Base-by-base conservation (phyloP, 257 asterid genomes). In the Przewalskia tangutica region DNA sequence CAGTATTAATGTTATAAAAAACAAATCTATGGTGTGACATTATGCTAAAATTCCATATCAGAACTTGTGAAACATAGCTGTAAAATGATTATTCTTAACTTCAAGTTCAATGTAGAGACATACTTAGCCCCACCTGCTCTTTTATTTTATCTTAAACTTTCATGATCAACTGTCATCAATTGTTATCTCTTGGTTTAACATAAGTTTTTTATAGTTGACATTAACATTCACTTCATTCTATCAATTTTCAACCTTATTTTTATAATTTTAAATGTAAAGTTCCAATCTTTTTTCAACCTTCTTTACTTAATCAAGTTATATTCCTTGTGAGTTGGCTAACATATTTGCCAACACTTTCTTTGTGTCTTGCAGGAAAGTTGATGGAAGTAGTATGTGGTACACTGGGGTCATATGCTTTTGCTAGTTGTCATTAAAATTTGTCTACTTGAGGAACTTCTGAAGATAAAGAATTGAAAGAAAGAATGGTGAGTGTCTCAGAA, bases 361-460 rank as follows among this genome's bases (percentile, higher is more conserved):
- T 63, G 4, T 63, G 63, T 64, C 0, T 48, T 87, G 76, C 98
- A 95, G 98, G 99, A 87, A 95, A 86, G 84, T 84, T 95, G 90
- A 18, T 95, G 93, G 98, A 95, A 87, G 86, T 94, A 84, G 90
- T 97, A 38, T 95, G 98, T 83, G 86, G 85, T 40, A 81, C 92
- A 88, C 89, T 95, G 86, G 97, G 95, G 68, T 86, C 90, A 46
- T 89, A 92, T 79, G 98, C 97, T 83, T 86, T 95, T 90, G 83
- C 89, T 51, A 90, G 95, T 86, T 95, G 99, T 85, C 87, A 87
- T 83, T 95, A 86, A 85, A 82, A 64, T 48, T 80, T 82, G 86
- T 66, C 81, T 65, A 81, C 82, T 65, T 63, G 68, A 36, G 83
- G n/a, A 84, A 80, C 82, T 81, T 56, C 17, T 71, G 20, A 77